Evolutionary conservation across 2,329 filamentous ascomycete species (phyloP), one percentile per base, ranked within the genome.

Genomic region (Parastagonospora avenae): DNA sequence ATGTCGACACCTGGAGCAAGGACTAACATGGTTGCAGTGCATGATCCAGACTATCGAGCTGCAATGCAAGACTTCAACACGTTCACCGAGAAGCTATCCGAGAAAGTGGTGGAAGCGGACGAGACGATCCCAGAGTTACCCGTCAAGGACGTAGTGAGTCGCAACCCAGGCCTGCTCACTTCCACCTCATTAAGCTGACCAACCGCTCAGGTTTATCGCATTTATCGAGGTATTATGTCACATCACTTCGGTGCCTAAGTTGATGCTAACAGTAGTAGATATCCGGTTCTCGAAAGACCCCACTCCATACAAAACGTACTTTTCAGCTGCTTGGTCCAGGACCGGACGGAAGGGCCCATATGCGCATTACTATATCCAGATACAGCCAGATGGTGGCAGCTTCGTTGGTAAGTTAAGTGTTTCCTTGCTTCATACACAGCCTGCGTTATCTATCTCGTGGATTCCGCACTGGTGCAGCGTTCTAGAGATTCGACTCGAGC

Each of bases 231-330:
- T 70, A 53, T 36, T 50, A 2, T 7, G 19, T n/a, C 24, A 8
- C 11, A n/a, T 42, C 24, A 14, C 2, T 12, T 40, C 10, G n/a
- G 10, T 4, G 3, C 11, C 9, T 39, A 15, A 8, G 35, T 41
- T 15, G 11, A 30, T 16, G 32, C 47, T 61, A 27, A 57, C 37
- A 31, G 10, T 8, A 10, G 4, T 41, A 72, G 92, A 96, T 64
- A 82, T 94, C 37, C 85, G 92, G 48, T 96, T 96, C 75, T 89
- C 83, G 65, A 89, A 90, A 61, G 87, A 96, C 66, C 89, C 84
- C 15, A 94, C 91, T 2, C 92, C 92, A 0, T 96, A 96, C 79
- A 96, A 95, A 86, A 84, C 90, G 46, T 85, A 92, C 75, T 96
- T 92, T 74, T 90, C 89, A 8, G 91, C 89, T 32, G 90, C 90